Evolutionary conservation across 306 rosid genomes (phyloP), one percentile per base, ranked within the genome.

Genomic region (Cicer pinnatifidum): DNA sequence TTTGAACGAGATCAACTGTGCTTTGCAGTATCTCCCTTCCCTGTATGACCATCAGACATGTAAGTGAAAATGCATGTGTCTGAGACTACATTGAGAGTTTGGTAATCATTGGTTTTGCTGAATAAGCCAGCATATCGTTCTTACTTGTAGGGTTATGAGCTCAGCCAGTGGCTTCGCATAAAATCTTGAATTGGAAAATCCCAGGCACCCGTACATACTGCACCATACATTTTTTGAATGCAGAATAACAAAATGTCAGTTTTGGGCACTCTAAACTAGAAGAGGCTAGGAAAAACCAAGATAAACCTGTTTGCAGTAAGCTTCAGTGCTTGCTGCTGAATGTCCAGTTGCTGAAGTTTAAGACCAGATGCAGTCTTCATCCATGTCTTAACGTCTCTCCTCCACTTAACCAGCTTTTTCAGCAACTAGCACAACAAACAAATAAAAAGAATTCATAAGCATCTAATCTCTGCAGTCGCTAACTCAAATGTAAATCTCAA

Each of bases 161-260:
- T 91, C 99, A 8, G 99, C 97, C 51, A 91, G 82, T 7, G 97
- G 96, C 86, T 94, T 94, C 28, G 99, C 99, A 84, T 94, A 94
- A 88, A 94, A 94, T 84, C 97, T 84, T 48, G 96, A 94, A 77
- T 91, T 94, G 69, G 97, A 84, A 88, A 94, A 94, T 67, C 99
- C 99, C 72, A 94, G 81, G 74, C 99, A 94, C 69, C 99, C 99
- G 76, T 94, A 94, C 99, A 94, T 91, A 81, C 99, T 94, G 91
- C 91, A 89, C 7, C 15, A 75, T 62, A 73, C 73, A 45, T 69
- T 44, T 69, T 48, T 51, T 28, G 69, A 12, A 75, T 40, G 71
- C 13, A 57, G 12, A 82, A 68, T n/a, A 62, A 15, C 20, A 7
- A 35, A 75, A 66, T 52, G 11, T 65, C 51, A 76, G 62, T 11